Evolutionary conservation across 768 basidiomycete genomes (phyloP).

Genomic region (Mycena albidolilacea): DNA sequence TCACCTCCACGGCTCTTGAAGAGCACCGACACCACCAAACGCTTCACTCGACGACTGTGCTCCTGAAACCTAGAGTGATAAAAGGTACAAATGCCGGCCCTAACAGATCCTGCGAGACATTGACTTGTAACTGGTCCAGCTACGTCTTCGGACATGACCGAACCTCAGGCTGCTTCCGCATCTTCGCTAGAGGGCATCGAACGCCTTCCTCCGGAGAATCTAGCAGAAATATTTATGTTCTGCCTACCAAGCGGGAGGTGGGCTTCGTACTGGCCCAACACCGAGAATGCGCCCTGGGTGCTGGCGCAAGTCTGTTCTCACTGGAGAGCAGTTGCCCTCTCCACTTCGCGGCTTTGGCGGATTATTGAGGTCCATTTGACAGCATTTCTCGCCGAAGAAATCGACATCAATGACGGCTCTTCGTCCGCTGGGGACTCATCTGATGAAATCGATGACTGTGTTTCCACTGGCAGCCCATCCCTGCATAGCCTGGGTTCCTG

Average conservation of each 20-base stretch:
- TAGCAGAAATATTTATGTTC: neutral
- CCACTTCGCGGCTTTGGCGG: slow-evolving; percentile 3
- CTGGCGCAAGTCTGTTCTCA: slow-evolving; percentile 2
- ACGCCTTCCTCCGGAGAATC: slow-evolving; percentile 1
- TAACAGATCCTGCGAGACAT: neutral
- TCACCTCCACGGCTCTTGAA: no score
- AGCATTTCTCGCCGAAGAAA: slow-evolving; percentile 1
- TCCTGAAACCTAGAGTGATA: no score
- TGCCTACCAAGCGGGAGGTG: slow-evolving; percentile 5
- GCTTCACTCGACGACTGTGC: no score
- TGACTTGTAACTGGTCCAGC: neutral
- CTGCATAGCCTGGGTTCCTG: neutral
- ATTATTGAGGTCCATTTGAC: neutral
- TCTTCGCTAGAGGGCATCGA: neutral
- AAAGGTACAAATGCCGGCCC: no score
- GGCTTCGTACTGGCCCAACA: slow-evolving; percentile 7
- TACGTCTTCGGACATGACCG: no score
- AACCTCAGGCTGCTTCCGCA: neutral
- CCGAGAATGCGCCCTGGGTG: neutral
- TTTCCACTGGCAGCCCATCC: neutral
- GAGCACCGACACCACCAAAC: no score
- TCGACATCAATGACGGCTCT: slow-evolving; percentile 5
- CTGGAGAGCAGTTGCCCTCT: slow-evolving; percentile 5
- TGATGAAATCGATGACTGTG: neutral
- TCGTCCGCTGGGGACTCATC: neutral